A percentile compares a stretch with the other conserved stretches of the same genome.
Conservation (phyloP, 352 stramenopile genomes). For the Phytophthora boehmeriae region DNA sequence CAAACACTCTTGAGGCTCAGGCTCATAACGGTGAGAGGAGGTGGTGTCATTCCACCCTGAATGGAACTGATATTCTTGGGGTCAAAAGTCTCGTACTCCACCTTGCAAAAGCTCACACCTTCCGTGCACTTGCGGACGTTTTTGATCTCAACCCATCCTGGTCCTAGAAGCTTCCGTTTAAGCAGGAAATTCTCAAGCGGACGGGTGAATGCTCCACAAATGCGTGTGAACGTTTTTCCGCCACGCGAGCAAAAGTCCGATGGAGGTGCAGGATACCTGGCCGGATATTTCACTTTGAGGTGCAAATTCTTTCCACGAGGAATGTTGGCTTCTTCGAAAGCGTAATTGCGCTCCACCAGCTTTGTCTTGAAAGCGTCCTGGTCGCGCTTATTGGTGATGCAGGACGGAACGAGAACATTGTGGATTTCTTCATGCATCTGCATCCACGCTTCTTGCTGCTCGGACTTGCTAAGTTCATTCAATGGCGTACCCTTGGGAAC, state of each 20-base stretch:
- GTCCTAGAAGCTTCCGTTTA: slow-evolving; percentile 97
- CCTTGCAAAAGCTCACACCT: slow-evolving; percentile 92
- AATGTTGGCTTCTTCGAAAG: slow-evolving; percentile 96
- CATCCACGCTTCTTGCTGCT: slow-evolving; percentile 90
- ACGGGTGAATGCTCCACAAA: slow-evolving; percentile 94
- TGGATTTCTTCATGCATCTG: slow-evolving; percentile 90
- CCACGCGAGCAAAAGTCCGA: slow-evolving; percentile 86
- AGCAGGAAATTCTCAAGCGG: slow-evolving; percentile 98
- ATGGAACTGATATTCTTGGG: slow-evolving; percentile 92
- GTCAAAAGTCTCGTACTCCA: slow-evolving; percentile 93
- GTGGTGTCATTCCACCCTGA: slow-evolving; percentile 67
- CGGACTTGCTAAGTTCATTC: slow-evolving; percentile 91
- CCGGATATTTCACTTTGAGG: slow-evolving; percentile 98
- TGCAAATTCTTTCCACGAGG: slow-evolving; percentile 95
- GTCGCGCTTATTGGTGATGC: slow-evolving; percentile 75
- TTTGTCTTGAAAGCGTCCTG: slow-evolving; percentile 93
- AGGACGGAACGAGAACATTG: slow-evolving; percentile 89
- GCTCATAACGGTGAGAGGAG: slow-evolving; percentile 95
- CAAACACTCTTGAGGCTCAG: slow-evolving; percentile 98
- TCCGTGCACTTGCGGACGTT: slow-evolving; percentile 77
- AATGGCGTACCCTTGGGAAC: slow-evolving; percentile 57
- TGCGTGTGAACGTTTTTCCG: slow-evolving; percentile 93
- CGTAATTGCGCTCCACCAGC: slow-evolving; percentile 96
- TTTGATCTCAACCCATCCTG: slow-evolving; percentile 97
- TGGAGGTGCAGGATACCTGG: slow-evolving; percentile 89